These are phyloP conservation scores for Candida nemodendra DNA, from an alignment of 805 yeast genomes.

Conservation along the genomic window DNA sequence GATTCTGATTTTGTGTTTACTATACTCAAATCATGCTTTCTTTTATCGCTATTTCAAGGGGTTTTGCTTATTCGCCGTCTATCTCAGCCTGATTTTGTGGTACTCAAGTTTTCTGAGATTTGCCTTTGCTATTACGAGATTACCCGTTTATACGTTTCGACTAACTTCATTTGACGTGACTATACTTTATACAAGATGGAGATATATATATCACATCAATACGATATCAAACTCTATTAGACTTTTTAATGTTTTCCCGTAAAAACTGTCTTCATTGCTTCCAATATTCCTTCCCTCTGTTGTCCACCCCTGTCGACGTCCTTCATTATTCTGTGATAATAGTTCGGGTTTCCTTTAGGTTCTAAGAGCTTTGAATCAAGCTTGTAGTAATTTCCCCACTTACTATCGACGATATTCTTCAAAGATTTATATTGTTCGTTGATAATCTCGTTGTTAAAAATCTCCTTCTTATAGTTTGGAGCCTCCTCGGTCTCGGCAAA, in stretches of 20 bases:
- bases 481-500: constrained; percentile 35
- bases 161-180: not conserved
- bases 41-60: too few species aligned
- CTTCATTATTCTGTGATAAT: constrained; percentile 66
- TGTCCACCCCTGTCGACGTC: constrained; percentile 65
- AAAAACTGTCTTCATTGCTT: constrained; percentile 71
- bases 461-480: constrained; percentile 45
- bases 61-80: too few species aligned
- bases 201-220: not conserved
- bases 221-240: not conserved
- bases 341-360: constrained; percentile 85
- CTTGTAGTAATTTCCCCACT: constrained; percentile 61
- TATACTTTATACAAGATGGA: not conserved
- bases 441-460: constrained; percentile 47
- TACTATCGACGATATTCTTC: constrained; percentile 55
- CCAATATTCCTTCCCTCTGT: constrained; percentile 59
- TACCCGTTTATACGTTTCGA: not conserved
- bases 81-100: too few species aligned
- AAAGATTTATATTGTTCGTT: constrained; percentile 57
- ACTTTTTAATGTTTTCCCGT: constrained; percentile 57
- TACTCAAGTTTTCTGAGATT: too few species aligned
- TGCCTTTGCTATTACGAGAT: not conserved
- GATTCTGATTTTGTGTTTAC: not conserved
- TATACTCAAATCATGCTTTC: too few species aligned
- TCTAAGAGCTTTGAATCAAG: constrained; percentile 62